phyloP scores from a whole-genome alignment of 176 grass and related monocot genomes.

The Triticum monococcum region DNA sequence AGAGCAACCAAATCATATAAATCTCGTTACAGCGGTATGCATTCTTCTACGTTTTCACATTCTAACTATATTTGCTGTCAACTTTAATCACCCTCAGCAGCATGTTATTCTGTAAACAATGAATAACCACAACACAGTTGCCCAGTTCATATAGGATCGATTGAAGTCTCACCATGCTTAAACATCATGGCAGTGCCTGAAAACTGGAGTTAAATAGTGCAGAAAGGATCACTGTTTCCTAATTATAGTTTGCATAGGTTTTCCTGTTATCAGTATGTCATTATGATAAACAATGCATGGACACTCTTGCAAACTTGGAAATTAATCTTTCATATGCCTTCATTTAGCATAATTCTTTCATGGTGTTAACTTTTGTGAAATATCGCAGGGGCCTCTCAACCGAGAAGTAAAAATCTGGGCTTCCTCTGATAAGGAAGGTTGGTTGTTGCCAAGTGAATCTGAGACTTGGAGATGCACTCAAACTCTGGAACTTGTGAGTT shows the following conservation, averaged over 20 bases:
- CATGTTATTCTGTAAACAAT: slow-evolving; percentile 19
- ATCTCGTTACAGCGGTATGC: slow-evolving; percentile 90
- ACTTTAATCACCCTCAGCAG: not conserved
- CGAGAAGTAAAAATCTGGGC: slow-evolving; percentile 96
- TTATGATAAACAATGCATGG: not conserved
- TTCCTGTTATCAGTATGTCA: not conserved
- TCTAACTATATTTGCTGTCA: not conserved
- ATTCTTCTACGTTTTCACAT: slow-evolving; percentile 9
- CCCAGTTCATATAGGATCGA: not conserved
- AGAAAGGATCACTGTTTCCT: slow-evolving; percentile 8
- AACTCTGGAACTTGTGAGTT: slow-evolving; percentile 77
- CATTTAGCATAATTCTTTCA: slow-evolving; percentile 15
- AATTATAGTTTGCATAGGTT: slow-evolving; percentile 1
- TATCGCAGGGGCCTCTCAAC: slow-evolving; percentile 72
- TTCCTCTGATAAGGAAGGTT: slow-evolving; percentile 73
- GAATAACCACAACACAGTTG: not conserved
- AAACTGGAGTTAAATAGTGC: not conserved
- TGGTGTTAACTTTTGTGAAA: not conserved
- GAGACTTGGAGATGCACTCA: slow-evolving; percentile 92
- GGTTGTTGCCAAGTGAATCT: slow-evolving; percentile 68
- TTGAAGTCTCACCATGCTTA: not conserved
- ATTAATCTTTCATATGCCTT: not conserved
- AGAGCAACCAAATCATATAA: slow-evolving; percentile 83
- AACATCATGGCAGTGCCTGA: not conserved
- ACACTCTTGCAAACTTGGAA: not conserved